Evolutionary conservation across 2,329 filamentous ascomycete species (phyloP), one percentile per base, ranked within the genome.

Genomic region (Calonectria crousiana): DNA sequence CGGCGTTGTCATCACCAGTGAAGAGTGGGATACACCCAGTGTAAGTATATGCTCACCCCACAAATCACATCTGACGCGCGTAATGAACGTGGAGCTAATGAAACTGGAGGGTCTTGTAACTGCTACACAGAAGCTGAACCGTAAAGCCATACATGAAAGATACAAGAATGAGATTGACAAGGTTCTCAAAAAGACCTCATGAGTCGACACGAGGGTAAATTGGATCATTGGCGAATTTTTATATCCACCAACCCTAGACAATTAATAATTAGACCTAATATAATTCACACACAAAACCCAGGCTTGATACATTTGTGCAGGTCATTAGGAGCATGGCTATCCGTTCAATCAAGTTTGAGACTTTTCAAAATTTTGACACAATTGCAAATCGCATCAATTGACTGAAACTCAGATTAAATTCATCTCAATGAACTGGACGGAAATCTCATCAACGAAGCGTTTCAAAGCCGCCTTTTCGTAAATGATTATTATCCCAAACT

Each of bases 1-100:
- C 32, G 94, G 92, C 47, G 92, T 96, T 13, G 94, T 96, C 8
- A 83, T 98, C 65, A 92, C 93, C 0, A 94, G 95, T 75, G 95
- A 96, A 81, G 95, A 97, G 84, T 98, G 95, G 95, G 96, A 93
- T 58, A 94, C 95, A 64, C 89, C 92, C 72, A 97, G 92, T 82
- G 94, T 96, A 87, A 92, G 94, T 53, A 52, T 44, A 20, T 34
- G 90, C 67, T 62, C 47, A 64, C 16, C 38, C 90, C 66, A 41
- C 2, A 3, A 5, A 8, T 41, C 38, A 20, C 16, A 41, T 41
- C 3, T 41, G 38, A 58, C 41, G 58, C 32, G 20, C 4, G 52
- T 26, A 20, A 2, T 10, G 18, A 38, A 26, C 6, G 11, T 32
- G 34, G 9, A 38, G 51, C 73, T 80, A 72, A 83, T 67, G 23